Conservation (phyloP, 208 protist species). For the Leishmania guyanensis region DNA sequence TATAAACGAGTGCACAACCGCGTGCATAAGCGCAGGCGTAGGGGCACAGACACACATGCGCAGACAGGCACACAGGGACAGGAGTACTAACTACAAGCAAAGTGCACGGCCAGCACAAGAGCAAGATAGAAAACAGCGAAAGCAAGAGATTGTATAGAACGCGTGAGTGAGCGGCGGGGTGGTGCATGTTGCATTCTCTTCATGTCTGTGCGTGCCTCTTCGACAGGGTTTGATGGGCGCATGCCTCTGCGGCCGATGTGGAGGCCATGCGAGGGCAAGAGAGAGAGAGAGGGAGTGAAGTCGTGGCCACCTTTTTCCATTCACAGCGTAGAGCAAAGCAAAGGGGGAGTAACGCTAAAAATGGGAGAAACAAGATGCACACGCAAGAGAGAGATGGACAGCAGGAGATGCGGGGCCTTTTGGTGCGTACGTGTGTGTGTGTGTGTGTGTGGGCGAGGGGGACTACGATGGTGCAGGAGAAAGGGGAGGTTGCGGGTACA, state of each 20-base stretch:
- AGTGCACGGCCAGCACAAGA: background rate
- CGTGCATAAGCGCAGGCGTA: background rate
- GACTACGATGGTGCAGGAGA: background rate
- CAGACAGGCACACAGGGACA: background rate
- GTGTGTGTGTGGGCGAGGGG: background rate
- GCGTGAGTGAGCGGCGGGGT: background rate
- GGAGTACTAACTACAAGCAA: background rate
- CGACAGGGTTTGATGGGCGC: background rate
- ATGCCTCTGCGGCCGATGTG: background rate
- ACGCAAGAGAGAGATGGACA: conserved; percentile 1
- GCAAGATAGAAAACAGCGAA: background rate
- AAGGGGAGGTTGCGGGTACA: background rate
- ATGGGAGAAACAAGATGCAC: background rate
- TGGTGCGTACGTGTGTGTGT: background rate
- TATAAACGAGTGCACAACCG: background rate
- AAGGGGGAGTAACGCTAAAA: background rate
- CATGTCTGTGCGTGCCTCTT: background rate
- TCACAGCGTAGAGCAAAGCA: background rate
- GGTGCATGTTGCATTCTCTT: background rate
- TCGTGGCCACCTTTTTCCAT: background rate
- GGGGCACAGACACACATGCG: too few relatives aligned
- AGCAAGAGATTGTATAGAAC: conserved; percentile 9
- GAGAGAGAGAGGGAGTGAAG: background rate
- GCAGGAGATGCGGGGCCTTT: too few relatives aligned
- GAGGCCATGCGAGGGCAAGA: background rate